Percentiles rank a stretch among this genome's conserved stretches.
phyloP scores from a whole-genome alignment of 176 grass and related monocot species.

The Poa pratensis region DNA sequence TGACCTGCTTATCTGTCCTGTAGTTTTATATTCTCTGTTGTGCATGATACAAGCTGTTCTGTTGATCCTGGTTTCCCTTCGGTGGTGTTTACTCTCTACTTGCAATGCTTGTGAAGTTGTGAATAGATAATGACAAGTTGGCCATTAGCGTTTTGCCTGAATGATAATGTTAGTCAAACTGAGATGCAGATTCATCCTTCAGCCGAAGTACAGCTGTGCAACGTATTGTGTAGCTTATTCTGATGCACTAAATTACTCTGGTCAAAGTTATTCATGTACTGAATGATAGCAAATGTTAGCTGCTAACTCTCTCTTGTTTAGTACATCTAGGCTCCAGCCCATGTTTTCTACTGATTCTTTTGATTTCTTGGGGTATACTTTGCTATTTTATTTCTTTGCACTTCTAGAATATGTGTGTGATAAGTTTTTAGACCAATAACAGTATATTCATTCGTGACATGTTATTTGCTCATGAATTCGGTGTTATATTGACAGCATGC shows the following conservation, averaged over 20 bases:
- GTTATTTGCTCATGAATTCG: constrained; percentile 16
- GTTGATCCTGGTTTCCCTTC: neutral
- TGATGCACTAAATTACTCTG: neutral
- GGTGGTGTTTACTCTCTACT: neutral
- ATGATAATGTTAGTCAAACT: neutral
- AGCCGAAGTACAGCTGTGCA: neutral
- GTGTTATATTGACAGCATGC: constrained; percentile 69
- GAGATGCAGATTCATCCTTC: neutral
- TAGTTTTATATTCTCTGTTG: constrained; percentile 22
- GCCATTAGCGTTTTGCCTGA: neutral
- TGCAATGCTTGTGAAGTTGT: constrained; percentile 5
- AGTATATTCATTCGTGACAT: too few relatives aligned
- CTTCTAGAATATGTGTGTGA: constrained; percentile 25
- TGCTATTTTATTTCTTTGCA: neutral
- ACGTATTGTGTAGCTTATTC: neutral
- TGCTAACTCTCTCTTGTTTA: constrained; percentile 23
- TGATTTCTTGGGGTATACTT: neutral
- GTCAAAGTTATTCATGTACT: neutral
- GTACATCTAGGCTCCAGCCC: neutral
- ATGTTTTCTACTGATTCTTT: neutral
- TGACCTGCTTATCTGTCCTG: constrained; percentile 15
- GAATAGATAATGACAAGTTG: constrained; percentile 26
- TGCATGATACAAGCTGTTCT: neutral
- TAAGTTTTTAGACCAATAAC: neutral
- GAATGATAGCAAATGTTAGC: constrained; percentile 7